phyloP scores from a whole-genome alignment of 1,139 yeast genomes.

The Tardiomyces digboiensis region DNA sequence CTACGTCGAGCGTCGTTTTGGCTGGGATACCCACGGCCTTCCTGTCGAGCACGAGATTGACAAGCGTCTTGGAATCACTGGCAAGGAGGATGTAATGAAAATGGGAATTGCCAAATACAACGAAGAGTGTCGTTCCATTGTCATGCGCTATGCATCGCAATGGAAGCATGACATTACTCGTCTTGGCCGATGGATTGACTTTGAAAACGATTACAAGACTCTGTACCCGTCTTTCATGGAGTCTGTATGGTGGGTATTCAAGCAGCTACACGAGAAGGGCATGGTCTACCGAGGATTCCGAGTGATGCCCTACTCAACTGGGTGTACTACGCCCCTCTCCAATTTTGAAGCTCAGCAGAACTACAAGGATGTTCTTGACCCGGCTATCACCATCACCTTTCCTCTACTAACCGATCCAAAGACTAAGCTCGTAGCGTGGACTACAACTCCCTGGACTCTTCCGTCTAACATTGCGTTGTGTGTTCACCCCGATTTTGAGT shows the following conservation, averaged over 20 bases:
- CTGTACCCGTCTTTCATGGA: constrained; percentile 95
- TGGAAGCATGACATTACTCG: constrained; percentile 93
- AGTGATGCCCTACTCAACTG: constrained; percentile 99
- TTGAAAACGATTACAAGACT: constrained; percentile 97
- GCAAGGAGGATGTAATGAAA: constrained; percentile 88
- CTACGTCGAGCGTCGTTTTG: constrained; percentile 94
- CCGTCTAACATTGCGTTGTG: constrained; percentile 91
- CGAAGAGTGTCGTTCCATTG: constrained; percentile 90
- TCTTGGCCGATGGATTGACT: constrained; percentile 98
- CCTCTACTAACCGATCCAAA: constrained; percentile 71
- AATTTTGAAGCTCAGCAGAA: constrained; percentile 98
- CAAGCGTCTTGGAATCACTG: constrained; percentile 89
- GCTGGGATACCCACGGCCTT: constrained; percentile 99
- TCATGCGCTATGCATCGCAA: constrained; percentile 92
- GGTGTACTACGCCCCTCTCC: constrained; percentile 91
- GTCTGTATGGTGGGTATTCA: constrained; percentile 99
- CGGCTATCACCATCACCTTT: constrained; percentile 91
- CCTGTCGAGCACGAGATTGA: constrained; percentile 98
- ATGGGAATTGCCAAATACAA: constrained; percentile 94
- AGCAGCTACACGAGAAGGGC: constrained; percentile 72
- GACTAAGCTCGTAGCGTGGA: constrained; percentile 91
- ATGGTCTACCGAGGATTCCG: constrained; percentile 90
- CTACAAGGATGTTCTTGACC: constrained; percentile 95
- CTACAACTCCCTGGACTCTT: constrained; percentile 99
- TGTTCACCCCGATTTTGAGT: constrained; percentile 86